These are phyloP conservation scores for Pseudevernia furfuracea DNA, from an alignment of 495 filamentous ascomycete species.

Conservation along the genomic window DNA sequence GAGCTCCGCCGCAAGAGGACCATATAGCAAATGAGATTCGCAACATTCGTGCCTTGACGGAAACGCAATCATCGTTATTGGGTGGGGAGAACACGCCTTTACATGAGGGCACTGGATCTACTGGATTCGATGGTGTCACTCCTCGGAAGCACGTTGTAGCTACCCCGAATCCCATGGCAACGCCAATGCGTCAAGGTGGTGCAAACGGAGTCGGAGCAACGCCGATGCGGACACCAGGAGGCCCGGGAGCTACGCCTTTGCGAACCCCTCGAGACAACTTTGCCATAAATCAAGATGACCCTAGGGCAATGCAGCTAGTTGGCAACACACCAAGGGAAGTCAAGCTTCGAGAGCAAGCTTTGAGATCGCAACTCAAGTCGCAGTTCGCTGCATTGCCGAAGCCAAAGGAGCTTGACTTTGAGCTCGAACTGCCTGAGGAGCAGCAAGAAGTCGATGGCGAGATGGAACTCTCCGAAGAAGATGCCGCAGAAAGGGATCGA, in stretches of 20 bases:
- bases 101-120: slow-evolving; percentile 70
- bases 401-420: slow-evolving; percentile 85
- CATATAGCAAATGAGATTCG: slow-evolving; percentile 92
- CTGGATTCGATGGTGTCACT: slow-evolving; percentile 79
- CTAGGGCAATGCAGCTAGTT: slow-evolving; percentile 57
- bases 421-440: slow-evolving; percentile 86
- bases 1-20: slow-evolving; percentile 86
- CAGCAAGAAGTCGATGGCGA: slow-evolving; percentile 51
- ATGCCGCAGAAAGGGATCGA: slow-evolving; percentile 74
- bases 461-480: slow-evolving; percentile 61
- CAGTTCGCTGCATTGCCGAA: slow-evolving; percentile 74
- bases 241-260: slow-evolving; percentile 76
- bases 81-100: slow-evolving; percentile 91
- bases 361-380: slow-evolving; percentile 60
- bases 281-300: slow-evolving; percentile 62
- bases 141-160: slow-evolving; percentile 72
- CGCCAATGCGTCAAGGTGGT: slow-evolving; percentile 67
- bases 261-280: slow-evolving; percentile 88
- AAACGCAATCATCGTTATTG: slow-evolving; percentile 90
- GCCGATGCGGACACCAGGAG: slow-evolving; percentile 48
- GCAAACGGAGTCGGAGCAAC: slow-evolving; percentile 62
- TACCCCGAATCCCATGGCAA: slow-evolving; percentile 93
- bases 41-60: slow-evolving; percentile 86
- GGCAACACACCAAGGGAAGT: slow-evolving; percentile 73
- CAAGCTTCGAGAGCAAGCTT: slow-evolving; percentile 61